Percentiles rank a stretch among this genome's conserved stretches.
Conservation (phyloP, 257 asterid species). For the Penstemon barbatus region DNA sequence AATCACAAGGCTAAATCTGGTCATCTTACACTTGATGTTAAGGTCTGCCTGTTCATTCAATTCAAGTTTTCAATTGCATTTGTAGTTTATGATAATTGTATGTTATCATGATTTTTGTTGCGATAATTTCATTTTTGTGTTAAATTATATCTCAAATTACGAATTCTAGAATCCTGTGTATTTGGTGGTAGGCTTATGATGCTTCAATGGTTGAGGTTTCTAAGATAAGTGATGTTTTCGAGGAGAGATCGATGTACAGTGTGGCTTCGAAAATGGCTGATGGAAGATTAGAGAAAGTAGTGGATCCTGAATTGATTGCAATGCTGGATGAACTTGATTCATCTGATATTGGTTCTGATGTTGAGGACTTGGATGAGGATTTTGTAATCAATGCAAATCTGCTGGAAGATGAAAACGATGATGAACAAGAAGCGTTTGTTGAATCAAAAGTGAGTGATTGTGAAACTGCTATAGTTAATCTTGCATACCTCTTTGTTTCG, state of each 20-base stretch:
- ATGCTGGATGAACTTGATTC: conserved; percentile 65
- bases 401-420: conserved; percentile 47
- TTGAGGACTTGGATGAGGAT: conserved; percentile 90
- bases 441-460: conserved; percentile 89
- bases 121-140: no score
- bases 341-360: conserved; percentile 62
- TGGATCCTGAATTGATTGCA: conserved; percentile 88
- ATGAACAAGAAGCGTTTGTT: conserved; percentile 48
- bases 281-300: conserved; percentile 60
- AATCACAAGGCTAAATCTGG: no score
- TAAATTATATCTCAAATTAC: background rate
- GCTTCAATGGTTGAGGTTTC: conserved; percentile 69
- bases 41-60: no score
- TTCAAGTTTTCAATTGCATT: no score
- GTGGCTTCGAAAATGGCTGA: conserved; percentile 59
- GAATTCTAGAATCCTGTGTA: conserved; percentile 7
- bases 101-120: no score
- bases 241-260: conserved; percentile 45
- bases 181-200: conserved; percentile 70
- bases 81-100: no score
- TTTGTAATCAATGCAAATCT: conserved; percentile 73
- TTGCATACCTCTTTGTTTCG: background rate
- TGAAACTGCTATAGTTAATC: conserved; percentile 61
- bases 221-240: conserved; percentile 44
- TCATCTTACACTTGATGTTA: no score